Conservation (phyloP, 1,284 basidiomycete genomes). For the Psilocybe mexicana region DNA sequence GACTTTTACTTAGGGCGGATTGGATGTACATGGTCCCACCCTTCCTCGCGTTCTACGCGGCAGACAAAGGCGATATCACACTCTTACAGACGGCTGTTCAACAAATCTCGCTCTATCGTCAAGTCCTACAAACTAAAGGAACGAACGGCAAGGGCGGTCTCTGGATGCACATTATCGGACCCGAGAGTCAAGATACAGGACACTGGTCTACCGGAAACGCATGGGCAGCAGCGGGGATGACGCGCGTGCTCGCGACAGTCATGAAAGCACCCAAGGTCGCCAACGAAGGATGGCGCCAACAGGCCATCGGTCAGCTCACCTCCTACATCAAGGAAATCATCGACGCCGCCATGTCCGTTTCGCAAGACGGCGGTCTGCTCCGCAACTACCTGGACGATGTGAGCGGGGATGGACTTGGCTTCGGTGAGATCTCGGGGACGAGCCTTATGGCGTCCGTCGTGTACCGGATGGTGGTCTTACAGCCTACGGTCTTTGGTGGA, state of each 20-base stretch:
- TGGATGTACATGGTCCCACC: constrained; percentile 67
- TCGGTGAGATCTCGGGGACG: constrained; percentile 45
- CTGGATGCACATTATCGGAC: constrained; percentile 52
- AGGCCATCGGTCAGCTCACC: constrained; percentile 32
- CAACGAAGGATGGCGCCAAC: constrained; percentile 25
- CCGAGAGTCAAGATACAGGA: constrained; percentile 43
- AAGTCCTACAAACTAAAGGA: constrained; percentile 41
- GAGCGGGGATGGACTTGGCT: constrained; percentile 25
- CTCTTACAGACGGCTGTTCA: constrained; percentile 45
- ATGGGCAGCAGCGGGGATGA: constrained; percentile 38
- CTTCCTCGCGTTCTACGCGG: constrained; percentile 58
- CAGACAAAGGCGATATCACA: constrained; percentile 38
- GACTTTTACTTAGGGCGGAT: constrained; percentile 47
- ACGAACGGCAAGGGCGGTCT: constrained; percentile 40
- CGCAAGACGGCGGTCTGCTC: constrained; percentile 35
- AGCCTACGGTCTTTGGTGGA: constrained; percentile 26
- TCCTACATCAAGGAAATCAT: constrained; percentile 48
- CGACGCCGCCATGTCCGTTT: constrained; percentile 43
- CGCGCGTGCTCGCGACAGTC: constrained; percentile 49
- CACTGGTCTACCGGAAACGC: constrained; percentile 59
- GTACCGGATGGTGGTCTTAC: constrained; percentile 41
- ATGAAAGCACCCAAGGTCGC: constrained; percentile 39
- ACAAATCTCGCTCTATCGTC: constrained; percentile 48
- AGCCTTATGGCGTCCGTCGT: constrained; percentile 42
- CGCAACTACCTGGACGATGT: constrained; percentile 41